These are phyloP conservation scores for Fusarium transvaalense DNA, from an alignment of 2,329 filamentous ascomycete genomes.

Conservation along the genomic window DNA sequence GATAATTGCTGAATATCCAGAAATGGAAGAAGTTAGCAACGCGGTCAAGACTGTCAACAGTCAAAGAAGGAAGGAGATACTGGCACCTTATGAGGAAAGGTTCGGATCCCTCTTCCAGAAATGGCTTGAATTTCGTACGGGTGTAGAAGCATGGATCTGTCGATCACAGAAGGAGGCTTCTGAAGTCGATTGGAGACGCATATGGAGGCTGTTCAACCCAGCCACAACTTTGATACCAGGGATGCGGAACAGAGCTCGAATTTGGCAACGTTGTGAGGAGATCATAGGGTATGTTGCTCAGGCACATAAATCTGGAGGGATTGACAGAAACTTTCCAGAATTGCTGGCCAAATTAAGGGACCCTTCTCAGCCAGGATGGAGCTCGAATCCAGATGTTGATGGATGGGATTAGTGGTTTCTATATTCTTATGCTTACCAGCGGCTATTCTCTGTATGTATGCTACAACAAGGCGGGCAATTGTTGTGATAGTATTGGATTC, in stretches of 20 bases:
- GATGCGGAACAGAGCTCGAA: not conserved
- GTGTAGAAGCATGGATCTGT: not conserved
- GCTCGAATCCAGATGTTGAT: not conserved
- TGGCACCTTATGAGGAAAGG: not conserved
- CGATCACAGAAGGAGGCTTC: rapidly evolving
- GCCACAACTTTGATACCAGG: not conserved
- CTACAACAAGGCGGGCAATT: no score
- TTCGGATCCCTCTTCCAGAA: rapidly evolving
- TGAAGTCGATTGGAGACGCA: not conserved
- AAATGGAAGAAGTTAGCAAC: not conserved
- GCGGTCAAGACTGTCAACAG: not conserved
- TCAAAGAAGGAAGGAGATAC: not conserved
- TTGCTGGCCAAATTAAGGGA: not conserved
- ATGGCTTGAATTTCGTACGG: not conserved
- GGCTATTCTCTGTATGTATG: no score
- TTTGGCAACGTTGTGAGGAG: slow-evolving; percentile 1
- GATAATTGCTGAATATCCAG: not conserved
- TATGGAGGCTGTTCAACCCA: not conserved
- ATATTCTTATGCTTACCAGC: no score
- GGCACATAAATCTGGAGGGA: not conserved
- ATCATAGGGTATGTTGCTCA: not conserved
- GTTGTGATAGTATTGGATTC: no score
- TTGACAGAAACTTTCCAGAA: not conserved
- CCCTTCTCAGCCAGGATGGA: not conserved
- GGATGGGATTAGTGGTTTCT: not conserved